phyloP scores from a whole-genome alignment of 495 filamentous ascomycete species.

The Podospora pseudoanserina region DNA sequence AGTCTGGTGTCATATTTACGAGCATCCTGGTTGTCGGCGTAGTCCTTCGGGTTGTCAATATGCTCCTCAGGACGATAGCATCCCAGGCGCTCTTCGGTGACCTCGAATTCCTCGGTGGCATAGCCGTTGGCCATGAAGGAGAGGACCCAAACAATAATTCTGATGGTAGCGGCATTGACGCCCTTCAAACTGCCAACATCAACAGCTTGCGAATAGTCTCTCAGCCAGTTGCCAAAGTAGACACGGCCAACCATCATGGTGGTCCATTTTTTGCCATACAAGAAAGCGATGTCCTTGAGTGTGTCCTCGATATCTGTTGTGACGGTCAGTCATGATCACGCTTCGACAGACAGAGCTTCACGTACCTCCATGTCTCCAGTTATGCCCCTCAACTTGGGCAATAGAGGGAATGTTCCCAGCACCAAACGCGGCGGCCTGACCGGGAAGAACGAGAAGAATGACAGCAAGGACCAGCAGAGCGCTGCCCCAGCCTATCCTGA shows the following conservation, averaged over 20 bases:
- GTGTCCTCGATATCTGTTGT: conserved; percentile 75
- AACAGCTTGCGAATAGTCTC: conserved; percentile 82
- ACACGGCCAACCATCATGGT: conserved; percentile 81
- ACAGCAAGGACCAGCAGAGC: conserved; percentile 47
- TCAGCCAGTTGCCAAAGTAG: conserved; percentile 84
- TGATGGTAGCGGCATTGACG: conserved; percentile 84
- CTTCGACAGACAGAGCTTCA: neutral
- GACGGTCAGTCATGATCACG: neutral
- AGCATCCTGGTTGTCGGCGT: conserved; percentile 85
- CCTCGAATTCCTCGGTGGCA: conserved; percentile 95
- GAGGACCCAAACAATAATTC: conserved; percentile 85
- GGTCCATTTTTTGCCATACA: conserved; percentile 93
- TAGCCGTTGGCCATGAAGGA: conserved; percentile 93
- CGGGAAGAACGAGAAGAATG: conserved; percentile 60
- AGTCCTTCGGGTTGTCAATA: conserved; percentile 87
- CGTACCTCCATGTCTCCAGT: conserved; percentile 85
- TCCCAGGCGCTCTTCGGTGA: conserved; percentile 85
- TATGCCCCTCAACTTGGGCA: conserved; percentile 86
- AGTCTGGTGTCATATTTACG: conserved; percentile 79
- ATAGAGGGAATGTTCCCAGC: conserved; percentile 96
- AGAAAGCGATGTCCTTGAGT: conserved; percentile 81
- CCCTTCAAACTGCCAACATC: conserved; percentile 88
- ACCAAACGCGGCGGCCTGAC: conserved; percentile 73
- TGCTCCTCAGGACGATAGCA: conserved; percentile 95
- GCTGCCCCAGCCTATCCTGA: conserved; percentile 38